These are phyloP conservation scores for Yamadazyma songkhlaensis DNA, from an alignment of 1,139 yeast species.

Conservation along the genomic window DNA sequence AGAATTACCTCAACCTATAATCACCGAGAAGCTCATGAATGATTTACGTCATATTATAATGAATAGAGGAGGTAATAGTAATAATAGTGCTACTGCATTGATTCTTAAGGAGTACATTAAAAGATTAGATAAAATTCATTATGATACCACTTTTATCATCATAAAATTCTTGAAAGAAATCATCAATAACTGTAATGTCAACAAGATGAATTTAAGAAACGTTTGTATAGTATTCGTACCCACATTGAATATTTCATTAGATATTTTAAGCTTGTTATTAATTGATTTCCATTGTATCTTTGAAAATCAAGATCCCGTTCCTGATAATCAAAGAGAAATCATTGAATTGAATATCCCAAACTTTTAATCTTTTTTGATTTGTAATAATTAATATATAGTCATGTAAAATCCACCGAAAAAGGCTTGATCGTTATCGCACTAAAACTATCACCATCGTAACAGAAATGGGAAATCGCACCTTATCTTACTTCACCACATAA, in stretches of 20 bases:
- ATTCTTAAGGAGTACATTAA: conserved; percentile 31
- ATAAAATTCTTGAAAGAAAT: conserved; percentile 68
- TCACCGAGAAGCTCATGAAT: conserved; percentile 49
- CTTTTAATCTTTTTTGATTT: conserved; percentile 20
- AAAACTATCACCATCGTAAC: background rate
- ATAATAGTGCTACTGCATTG: conserved; percentile 24
- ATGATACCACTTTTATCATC: conserved; percentile 60
- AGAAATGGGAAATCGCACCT: background rate
- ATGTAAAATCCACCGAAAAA: background rate
- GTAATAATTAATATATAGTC: background rate
- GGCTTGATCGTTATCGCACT: too few species aligned
- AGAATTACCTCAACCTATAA: conserved; percentile 63
- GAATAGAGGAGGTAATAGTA: conserved; percentile 15
- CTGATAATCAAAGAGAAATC: conserved; percentile 35
- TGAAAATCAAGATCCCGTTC: conserved; percentile 47
- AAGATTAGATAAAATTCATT: conserved; percentile 42
- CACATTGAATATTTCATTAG: conserved; percentile 69
- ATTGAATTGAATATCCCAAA: conserved; percentile 43
- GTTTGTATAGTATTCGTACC: conserved; percentile 86
- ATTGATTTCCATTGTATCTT: conserved; percentile 66
- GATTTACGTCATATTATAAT: conserved; percentile 29
- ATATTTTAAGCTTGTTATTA: conserved; percentile 59
- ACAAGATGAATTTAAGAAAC: conserved; percentile 82
- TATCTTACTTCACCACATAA: background rate
- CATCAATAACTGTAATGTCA: conserved; percentile 57